Evolutionary conservation across 2,329 filamentous ascomycete species (phyloP), one percentile per base, ranked within the genome.

Genomic region (Dactylella cylindrospora): DNA sequence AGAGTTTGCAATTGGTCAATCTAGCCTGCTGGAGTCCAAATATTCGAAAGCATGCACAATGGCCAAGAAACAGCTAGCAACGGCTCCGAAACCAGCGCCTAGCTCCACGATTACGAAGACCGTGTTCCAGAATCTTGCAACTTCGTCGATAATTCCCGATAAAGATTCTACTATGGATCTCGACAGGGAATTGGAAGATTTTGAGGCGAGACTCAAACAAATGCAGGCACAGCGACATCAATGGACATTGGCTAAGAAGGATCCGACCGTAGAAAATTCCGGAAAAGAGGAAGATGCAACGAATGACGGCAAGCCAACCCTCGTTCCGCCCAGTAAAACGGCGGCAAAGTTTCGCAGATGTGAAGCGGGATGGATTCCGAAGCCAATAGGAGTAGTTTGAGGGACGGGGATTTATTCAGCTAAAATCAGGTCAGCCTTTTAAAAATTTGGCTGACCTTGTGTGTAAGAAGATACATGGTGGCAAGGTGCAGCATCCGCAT

Each of bases 301-400:
- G 36, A 51, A 32, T 12, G 23, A 40, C 17, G 33, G 33, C 19
- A 17, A 43, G 26, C 22, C 38, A 29, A 23, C 9, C 4, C 5
- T 40, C 47, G 33, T 17, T 15, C 19, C 15, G 20, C 39, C 31
- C 15, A 43, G 43, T 10, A 46, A 54, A 15, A 64, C 28, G 23
- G 59, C 52, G 25, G 66, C 66, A 35, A 67, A 35, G 29, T 69
- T 68, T 53, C 62, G 44, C 32, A 62, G 55, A 43, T 67, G 55
- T 50, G 51, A 60, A 40, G 55, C 62, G 5, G 46, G 45, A 13
- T 69, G 68, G 68, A 44, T 32, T 13, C 65, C 66, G 15, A 68
- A 57, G 51, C 66, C 68, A 32, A 67, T 69, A 40, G 68, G 68
- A 20, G 49, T 69, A 26, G 45, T 66, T 44, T 69, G 64, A 61